Base-by-base conservation (phyloP, 2,329 filamentous ascomycete species). In the Penicillium sp. region DNA sequence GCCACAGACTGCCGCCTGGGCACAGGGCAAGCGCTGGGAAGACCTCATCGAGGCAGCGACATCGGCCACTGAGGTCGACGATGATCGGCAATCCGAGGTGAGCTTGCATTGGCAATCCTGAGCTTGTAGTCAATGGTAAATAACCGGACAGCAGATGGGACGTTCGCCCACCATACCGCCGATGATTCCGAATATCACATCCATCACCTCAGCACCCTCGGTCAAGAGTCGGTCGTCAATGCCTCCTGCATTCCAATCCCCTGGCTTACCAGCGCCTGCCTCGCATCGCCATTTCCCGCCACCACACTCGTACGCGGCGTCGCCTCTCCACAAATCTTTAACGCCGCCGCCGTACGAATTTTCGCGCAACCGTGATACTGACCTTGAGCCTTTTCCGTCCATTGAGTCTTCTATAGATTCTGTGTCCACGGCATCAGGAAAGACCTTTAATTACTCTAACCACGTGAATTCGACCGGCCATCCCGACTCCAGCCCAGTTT, bases 21-120 rank as follows among this genome's bases (percentile, higher is more conserved):
- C 85, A 53, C 88, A 91, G 78, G 93, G 92, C 67, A 96, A 95
- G 80, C 86, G 94, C 71, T 98, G 94, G 95, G 92, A 97, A 78
- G 94, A 98, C 77, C 84, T 98, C 64, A 96, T 98, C 67, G 93
- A 97, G 78, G 94, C 94, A 56, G 94, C 91, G 58, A 93, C 94
- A 35, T 97, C 92, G 64, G 93, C 93, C 30, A 96, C 92, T 3
- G 93, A 96, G 79, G 94, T 90, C 71, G 86, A 95, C 73, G 92
- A 96, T 75, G 93, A 95, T 67, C 79, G 84, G 73, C 91, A 93
- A 67, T 81, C 86, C 73, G 93, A 97, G 77, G 87, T 94, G 75
- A 96, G 92, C 75, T 23, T 54, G 15, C 19, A 9, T 8, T 30
- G 19, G 26, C 11, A 47, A 17, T 8, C 31, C 5, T 35, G n/a